Base-by-base conservation (phyloP, 208 protist genomes). In the Wallacemonas sp. region DNA sequence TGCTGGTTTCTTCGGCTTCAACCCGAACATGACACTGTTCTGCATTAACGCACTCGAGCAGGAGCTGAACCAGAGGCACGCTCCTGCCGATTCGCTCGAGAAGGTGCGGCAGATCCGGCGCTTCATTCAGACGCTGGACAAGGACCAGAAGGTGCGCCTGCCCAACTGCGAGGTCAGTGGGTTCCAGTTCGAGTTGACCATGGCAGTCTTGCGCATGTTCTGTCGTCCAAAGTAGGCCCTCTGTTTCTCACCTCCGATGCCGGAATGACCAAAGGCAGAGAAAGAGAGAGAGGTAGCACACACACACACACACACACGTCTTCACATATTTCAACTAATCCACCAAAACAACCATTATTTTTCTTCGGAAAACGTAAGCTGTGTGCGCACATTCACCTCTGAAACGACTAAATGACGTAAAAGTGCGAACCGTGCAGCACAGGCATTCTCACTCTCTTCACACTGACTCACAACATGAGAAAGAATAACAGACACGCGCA, bases 1-100 rank as follows among this genome's bases (percentile, higher is more conserved):
- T 24, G 90, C 90, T 1, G 77, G 81, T 9, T 91, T 84, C 65
- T 96, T 96, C 64, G 82, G 80, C 41, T 94, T 94, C 62, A 86
- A 88, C 65, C 76, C 75, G 44, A 84, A 91, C 59, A 89, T 90
- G 85, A 93, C 88, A 41, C 74, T 93, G 15, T 91, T 94, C 60
- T 93, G 83, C 64, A 75, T 96, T 1, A 85, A 70, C 47, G 72
- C 80, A 4, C 61, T 96, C 21, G 87, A 96, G 65, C 79, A 90
- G 56, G 87, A 94, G 66, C 82, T 96, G 83, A 58, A 64, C 38
- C 70, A 80, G 51, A 68, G 79, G 41, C 71, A 70, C 2, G 70
- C 82, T 14, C 77, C 85, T 8, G 62, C 70, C 26, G 76, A 83
- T 22, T 72, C 78, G 1, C 72, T 72, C 26, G 80, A 86, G 30